Conservation (phyloP, 495 filamentous ascomycete genomes). For the Penicillium longicatenatum region DNA sequence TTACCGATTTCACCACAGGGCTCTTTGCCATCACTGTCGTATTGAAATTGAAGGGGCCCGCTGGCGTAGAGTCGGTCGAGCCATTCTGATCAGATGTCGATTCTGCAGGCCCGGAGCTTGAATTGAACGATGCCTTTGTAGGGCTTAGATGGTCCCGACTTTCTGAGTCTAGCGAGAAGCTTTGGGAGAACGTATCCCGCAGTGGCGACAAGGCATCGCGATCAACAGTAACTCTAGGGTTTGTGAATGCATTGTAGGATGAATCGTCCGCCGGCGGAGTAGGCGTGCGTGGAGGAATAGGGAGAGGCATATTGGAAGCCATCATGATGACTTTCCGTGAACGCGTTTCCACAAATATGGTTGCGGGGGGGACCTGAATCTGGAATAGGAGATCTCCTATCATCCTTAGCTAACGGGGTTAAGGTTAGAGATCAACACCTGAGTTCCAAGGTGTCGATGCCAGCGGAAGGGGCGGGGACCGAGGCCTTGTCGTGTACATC, state of each 20-base stretch:
- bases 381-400: slow-evolving; percentile 12
- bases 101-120: slow-evolving; percentile 33
- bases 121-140: slow-evolving; percentile 44
- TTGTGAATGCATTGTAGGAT: slow-evolving; percentile 30
- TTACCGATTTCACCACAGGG: slow-evolving; percentile 78
- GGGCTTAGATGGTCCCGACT: slow-evolving; percentile 40
- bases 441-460: slow-evolving; percentile 4
- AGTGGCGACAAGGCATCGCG: slow-evolving; percentile 66
- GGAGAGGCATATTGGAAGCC: slow-evolving; percentile 63
- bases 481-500: slow-evolving; percentile 37
- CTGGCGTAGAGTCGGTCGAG: slow-evolving; percentile 39
- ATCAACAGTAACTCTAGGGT: slow-evolving; percentile 51
- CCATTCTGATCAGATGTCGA: slow-evolving; percentile 39
- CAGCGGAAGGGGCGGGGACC: slow-evolving; percentile 25
- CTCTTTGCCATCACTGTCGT: slow-evolving; percentile 75
- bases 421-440: slow-evolving; percentile 4
- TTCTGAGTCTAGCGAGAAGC: slow-evolving; percentile 28
- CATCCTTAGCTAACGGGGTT: slow-evolving; percentile 4
- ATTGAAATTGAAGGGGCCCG: slow-evolving; percentile 89
- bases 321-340: slow-evolving; percentile 33
- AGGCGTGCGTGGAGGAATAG: slow-evolving; percentile 65
- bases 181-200: slow-evolving; percentile 48
- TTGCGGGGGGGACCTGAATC: slow-evolving; percentile 3
- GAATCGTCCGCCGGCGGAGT: slow-evolving; percentile 66
- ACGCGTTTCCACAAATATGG: slow-evolving; percentile 6